phyloP scores from a whole-genome alignment of 352 stramenopile species.

The Phytophthora fragariaefolia region DNA sequence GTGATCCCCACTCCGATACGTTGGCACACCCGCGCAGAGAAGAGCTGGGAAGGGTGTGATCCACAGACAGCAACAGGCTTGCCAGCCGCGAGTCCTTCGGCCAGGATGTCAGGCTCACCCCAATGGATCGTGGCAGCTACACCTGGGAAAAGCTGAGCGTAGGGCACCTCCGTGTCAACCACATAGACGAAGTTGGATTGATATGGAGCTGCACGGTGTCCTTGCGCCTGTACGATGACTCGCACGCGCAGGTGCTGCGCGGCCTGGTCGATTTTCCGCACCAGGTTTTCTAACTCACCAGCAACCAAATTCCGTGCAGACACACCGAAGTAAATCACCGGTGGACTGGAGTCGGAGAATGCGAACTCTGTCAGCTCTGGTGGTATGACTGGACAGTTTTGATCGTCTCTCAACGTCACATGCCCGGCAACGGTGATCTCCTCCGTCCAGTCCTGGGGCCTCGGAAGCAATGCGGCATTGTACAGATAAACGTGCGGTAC shows the following conservation, averaged over 20 bases:
- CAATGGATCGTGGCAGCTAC: slow-evolving; percentile 82
- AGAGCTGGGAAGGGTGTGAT: slow-evolving; percentile 90
- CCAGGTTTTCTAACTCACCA: slow-evolving; percentile 31
- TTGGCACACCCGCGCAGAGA: slow-evolving; percentile 72
- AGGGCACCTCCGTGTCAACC: slow-evolving; percentile 31
- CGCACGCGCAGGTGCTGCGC: slow-evolving; percentile 32
- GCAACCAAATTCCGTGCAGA: slow-evolving; percentile 22
- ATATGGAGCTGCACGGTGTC: slow-evolving; percentile 2
- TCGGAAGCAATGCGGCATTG: slow-evolving; percentile 41
- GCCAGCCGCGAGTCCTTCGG: slow-evolving; percentile 74
- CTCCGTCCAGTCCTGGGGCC: slow-evolving; percentile 47
- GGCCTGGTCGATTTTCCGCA: slow-evolving; percentile 42
- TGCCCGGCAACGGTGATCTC: slow-evolving; percentile 47
- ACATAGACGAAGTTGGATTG: slow-evolving; percentile 25
- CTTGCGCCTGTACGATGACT: slow-evolving; percentile 50
- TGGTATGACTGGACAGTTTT: background rate
- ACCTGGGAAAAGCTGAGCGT: slow-evolving; percentile 82
- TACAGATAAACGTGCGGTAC: slow-evolving; percentile 53
- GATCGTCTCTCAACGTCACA: slow-evolving; percentile 28
- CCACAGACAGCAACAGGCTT: slow-evolving; percentile 87
- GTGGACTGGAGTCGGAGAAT: slow-evolving; percentile 1
- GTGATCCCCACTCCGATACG: slow-evolving; percentile 68
- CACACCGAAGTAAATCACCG: slow-evolving; percentile 53
- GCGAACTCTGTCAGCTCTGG: slow-evolving; percentile 7
- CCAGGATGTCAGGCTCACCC: slow-evolving; percentile 67